These are phyloP conservation scores for Diaporthe destruens DNA, from an alignment of 2,329 filamentous ascomycete species.

Conservation along the genomic window DNA sequence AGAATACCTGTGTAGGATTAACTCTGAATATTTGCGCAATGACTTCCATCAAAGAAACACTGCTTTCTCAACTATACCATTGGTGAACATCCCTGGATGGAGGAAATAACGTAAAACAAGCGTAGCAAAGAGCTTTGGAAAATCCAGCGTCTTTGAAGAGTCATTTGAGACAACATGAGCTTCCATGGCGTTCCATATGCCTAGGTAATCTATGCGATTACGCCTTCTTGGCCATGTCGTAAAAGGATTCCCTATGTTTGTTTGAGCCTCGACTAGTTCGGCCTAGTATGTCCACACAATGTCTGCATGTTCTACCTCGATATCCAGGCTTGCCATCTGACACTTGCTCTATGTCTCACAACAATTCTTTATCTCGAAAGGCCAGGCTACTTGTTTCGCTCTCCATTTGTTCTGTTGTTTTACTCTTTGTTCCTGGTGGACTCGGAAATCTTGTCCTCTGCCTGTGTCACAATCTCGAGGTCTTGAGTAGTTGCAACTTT, in stretches of 20 bases:
- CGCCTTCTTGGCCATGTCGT: too few species aligned
- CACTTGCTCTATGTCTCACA: not conserved
- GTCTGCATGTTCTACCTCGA: not conserved
- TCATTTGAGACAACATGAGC: not conserved
- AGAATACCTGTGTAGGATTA: not conserved
- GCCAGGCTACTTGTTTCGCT: not conserved
- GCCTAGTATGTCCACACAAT: not conserved
- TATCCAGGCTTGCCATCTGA: not conserved
- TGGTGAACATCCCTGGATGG: too few species aligned
- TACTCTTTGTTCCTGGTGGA: not conserved
- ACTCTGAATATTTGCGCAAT: not conserved
- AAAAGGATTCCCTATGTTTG: too few species aligned
- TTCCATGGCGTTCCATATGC: not conserved
- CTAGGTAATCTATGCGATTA: not conserved
- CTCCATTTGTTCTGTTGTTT: not conserved
- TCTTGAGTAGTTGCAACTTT: not conserved
- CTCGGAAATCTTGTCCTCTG: not conserved
- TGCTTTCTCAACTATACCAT: too few species aligned
- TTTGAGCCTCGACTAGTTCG: not conserved
- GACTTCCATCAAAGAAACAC: not conserved
- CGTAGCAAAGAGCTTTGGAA: not conserved
- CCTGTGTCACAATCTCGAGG: not conserved
- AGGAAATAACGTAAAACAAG: too few species aligned
- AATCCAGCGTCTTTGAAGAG: too few species aligned
- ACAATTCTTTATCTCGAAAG: not conserved